These are phyloP conservation scores for Yamadazyma paraphyllophila DNA, from an alignment of 805 yeast genomes.

Conservation along the genomic window DNA sequence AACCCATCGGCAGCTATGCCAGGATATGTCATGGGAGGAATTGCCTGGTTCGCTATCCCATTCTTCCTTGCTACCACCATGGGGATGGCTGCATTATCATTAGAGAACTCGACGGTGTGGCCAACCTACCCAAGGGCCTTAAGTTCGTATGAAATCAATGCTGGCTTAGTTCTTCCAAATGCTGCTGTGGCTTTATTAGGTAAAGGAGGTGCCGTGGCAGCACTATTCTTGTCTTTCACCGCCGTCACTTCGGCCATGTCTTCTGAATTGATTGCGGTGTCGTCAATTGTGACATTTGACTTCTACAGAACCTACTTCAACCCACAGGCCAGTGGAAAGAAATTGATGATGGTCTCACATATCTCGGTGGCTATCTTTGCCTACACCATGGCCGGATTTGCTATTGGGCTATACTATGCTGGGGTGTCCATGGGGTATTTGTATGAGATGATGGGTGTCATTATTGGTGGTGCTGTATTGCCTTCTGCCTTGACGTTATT, in stretches of 20 bases:
- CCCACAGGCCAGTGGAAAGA: constrained; percentile 75
- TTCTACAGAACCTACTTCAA: constrained; percentile 77
- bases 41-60: constrained; percentile 91
- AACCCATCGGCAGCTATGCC: constrained; percentile 82
- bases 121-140: constrained; percentile 75
- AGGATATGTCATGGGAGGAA: constrained; percentile 84
- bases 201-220: constrained; percentile 83
- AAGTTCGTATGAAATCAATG: constrained; percentile 64
- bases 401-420: constrained; percentile 79
- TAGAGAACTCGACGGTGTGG: constrained; percentile 68
- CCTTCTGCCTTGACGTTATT: constrained; percentile 68
- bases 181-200: constrained; percentile 86
- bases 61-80: constrained; percentile 76
- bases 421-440: constrained; percentile 84
- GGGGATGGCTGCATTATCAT: constrained; percentile 80
- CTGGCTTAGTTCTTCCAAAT: constrained; percentile 77
- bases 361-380: constrained; percentile 56
- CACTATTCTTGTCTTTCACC: constrained; percentile 78
- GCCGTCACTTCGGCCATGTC: constrained; percentile 92
- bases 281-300: constrained; percentile 83
- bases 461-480: constrained; percentile 81
- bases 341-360: constrained; percentile 68
- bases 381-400: constrained; percentile 73
- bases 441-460: constrained; percentile 85
- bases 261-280: constrained; percentile 85